Base-by-base conservation (phyloP, 345 rosid genomes). In the Eucalyptus tenuipes region DNA sequence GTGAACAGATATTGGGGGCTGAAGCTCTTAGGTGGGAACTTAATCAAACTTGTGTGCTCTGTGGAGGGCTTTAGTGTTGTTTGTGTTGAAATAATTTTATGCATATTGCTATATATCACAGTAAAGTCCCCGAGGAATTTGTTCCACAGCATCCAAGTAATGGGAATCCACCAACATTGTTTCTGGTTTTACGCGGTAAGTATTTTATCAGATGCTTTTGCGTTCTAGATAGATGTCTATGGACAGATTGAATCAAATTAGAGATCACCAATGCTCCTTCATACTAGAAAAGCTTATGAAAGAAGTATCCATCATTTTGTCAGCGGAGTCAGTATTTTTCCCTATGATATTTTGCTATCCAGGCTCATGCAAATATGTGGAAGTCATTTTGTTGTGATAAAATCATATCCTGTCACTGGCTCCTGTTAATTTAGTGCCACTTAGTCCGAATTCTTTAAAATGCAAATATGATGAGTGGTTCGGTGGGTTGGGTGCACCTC, bases 141-240 rank as follows among this genome's bases (percentile, higher is more conserved):
- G 96, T 96, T 90, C 87, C 92, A 87, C 99, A 97, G 92, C 85
- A 92, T 91, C 97, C 98, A 90, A 93, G 93, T 88, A 97, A 95
- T 93, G 99, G 96, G 91, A 97, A 97, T 88, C 99, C 99, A 59
- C 99, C 99, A 82, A 96, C 98, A 61, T 89, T 96, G 57, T 94
- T 96, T 91, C 94, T 98, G 96, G 97, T 94, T 89, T 93, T 96
- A 87, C 95, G 90, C 29, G 98, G 99, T 97, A 93, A 88, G 92
- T 24, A 53, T 90, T 87, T 64, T 64, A 7, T 31, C 61, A 37
- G 27, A 75, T 75, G 82, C 82, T 37, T 75, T 17, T 75, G 75
- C 7, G 8, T 37, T 75, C 82, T 37, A 27, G 27, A 33, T 33
- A 86, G 20, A 80, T 86, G 44, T 33, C 81, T 47, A 24, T 29